These are phyloP conservation scores for Leccinum pellstonianum DNA, from an alignment of 768 basidiomycete species.

Conservation along the genomic window DNA sequence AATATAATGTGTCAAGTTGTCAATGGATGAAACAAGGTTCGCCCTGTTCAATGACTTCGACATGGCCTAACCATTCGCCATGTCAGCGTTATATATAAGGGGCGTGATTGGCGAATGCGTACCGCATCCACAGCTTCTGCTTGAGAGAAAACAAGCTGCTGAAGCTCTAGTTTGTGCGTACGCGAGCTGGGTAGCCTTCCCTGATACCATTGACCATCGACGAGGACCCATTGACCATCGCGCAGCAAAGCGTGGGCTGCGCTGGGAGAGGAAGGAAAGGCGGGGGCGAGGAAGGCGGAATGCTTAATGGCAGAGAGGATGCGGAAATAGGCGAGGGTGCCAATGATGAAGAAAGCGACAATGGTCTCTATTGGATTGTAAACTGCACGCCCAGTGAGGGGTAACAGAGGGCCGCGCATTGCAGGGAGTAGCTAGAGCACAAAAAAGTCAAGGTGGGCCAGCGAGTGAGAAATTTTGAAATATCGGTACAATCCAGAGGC, in stretches of 20 bases:
- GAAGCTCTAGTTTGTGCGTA: constrained; percentile 56
- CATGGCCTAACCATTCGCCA: constrained; percentile 21
- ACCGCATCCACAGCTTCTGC: constrained; percentile 44
- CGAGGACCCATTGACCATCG: constrained; percentile 61
- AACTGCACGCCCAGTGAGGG: constrained; percentile 70
- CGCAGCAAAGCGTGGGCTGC: constrained; percentile 56
- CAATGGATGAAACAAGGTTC: constrained; percentile 42
- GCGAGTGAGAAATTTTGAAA: not conserved
- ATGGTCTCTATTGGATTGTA: constrained; percentile 86
- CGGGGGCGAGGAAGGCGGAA: constrained; percentile 71
- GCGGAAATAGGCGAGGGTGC: constrained; percentile 94
- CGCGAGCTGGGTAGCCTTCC: constrained; percentile 31
- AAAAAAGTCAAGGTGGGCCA: not conserved
- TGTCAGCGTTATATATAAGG: constrained; percentile 3
- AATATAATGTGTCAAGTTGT: constrained; percentile 51
- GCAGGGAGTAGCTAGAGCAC: not conserved
- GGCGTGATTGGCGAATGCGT: constrained; percentile 9
- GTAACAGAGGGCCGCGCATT: constrained; percentile 64
- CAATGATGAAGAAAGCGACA: constrained; percentile 83
- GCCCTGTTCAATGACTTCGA: constrained; percentile 36
- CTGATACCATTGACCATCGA: constrained; percentile 54
- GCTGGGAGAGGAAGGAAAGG: constrained; percentile 45
- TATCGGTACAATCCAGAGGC: not conserved
- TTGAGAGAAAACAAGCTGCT: constrained; percentile 67
- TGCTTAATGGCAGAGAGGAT: constrained; percentile 88